Evolutionary conservation across 1,284 basidiomycete genomes (phyloP).

Genomic region (Ustilago trichophora): DNA sequence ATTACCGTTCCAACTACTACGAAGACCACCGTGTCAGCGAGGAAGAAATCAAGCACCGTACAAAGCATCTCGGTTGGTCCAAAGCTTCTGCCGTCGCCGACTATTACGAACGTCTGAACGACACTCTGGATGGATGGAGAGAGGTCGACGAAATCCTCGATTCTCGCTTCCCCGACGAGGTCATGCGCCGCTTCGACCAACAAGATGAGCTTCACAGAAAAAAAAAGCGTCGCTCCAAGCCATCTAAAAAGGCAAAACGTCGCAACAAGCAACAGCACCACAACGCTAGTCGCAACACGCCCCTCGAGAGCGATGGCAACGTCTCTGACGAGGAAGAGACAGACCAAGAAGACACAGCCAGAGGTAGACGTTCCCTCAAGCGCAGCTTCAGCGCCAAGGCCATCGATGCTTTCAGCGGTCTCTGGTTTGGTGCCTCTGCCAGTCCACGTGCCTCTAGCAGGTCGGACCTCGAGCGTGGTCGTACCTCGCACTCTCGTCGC

Average conservation of each 20-base stretch:
- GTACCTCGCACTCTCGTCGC: neutral
- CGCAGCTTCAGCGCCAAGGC: slow-evolving; percentile 52
- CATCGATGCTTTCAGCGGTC: slow-evolving; percentile 45
- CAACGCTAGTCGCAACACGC: slow-evolving; percentile 11
- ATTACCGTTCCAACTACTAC: slow-evolving; percentile 58
- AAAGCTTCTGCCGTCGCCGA: slow-evolving; percentile 41
- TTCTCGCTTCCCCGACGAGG: slow-evolving; percentile 61
- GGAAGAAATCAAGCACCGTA: slow-evolving; percentile 49
- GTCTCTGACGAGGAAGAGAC: slow-evolving; percentile 53
- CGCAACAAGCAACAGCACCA: slow-evolving; percentile 7
- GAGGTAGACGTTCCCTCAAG: slow-evolving; percentile 22
- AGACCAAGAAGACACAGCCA: slow-evolving; percentile 39
- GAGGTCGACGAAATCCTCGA: slow-evolving; percentile 65
- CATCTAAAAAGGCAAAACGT: slow-evolving; percentile 24
- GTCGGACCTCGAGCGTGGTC: slow-evolving; percentile 31
- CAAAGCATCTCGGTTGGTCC: slow-evolving; percentile 31
- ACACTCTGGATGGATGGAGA: slow-evolving; percentile 62
- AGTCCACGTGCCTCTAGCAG: slow-evolving; percentile 22
- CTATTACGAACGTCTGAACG: slow-evolving; percentile 61
- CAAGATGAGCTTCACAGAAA: slow-evolving; percentile 15
- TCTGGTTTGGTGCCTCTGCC: slow-evolving; percentile 44
- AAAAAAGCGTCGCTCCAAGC: slow-evolving; percentile 13
- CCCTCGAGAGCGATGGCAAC: slow-evolving; percentile 45
- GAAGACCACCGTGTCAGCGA: slow-evolving; percentile 50
- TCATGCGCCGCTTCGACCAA: slow-evolving; percentile 58